Conservation (phyloP, 352 stramenopile genomes). For the Peronospora belbahrii region DNA sequence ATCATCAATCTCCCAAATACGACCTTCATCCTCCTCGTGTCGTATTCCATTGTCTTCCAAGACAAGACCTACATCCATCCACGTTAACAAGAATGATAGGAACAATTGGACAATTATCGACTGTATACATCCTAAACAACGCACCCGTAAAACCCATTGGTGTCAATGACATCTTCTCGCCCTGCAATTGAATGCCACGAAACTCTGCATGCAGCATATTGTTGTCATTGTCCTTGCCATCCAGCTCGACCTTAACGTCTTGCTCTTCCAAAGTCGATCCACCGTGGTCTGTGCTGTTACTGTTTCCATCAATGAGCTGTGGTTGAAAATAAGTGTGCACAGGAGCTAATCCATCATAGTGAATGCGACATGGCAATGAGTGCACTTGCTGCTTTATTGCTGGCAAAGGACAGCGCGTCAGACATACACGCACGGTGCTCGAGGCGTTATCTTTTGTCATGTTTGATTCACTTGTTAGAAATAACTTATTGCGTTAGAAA, state of each 20-base stretch:
- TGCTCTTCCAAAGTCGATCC: constrained; percentile 16
- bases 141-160: constrained; percentile 44
- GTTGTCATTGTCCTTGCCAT: constrained; percentile 3
- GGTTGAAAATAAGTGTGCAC: constrained; percentile 75
- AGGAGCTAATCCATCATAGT: constrained; percentile 49
- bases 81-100: too few relatives aligned
- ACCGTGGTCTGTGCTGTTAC: constrained; percentile 21
- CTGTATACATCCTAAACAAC: background rate
- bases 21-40: constrained; percentile 49
- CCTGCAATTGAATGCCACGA: constrained; percentile 58
- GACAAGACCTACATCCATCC: constrained; percentile 35
- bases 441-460: constrained; percentile 21
- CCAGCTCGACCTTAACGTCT: constrained; percentile 11
- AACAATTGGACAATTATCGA: too few relatives aligned
- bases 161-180: constrained; percentile 33
- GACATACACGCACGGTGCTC: constrained; percentile 37
- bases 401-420: constrained; percentile 68
- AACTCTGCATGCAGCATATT: constrained; percentile 42
- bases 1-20: constrained; percentile 69
- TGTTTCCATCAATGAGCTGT: constrained; percentile 15
- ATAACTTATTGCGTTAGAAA: constrained; percentile 4
- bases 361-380: constrained; percentile 67
- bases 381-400: constrained; percentile 50
- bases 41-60: constrained; percentile 53
- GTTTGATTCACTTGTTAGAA: background rate